Evolutionary conservation across 345 rosid genomes (phyloP), one percentile per base, ranked within the genome.

Genomic region (Eucalyptus lansdowneana): DNA sequence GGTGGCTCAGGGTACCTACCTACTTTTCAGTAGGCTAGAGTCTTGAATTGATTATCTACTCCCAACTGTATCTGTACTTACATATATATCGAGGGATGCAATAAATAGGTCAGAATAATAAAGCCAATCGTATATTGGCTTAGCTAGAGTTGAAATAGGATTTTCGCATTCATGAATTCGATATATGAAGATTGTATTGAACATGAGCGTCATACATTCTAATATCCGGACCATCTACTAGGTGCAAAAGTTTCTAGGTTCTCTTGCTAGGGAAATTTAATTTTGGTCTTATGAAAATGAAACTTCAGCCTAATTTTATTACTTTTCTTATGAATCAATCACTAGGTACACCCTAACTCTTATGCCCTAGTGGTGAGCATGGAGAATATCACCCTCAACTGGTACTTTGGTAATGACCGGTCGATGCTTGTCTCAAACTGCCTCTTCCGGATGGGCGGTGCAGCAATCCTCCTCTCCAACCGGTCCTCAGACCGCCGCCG

Each of bases 281-380:
- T 65, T 65, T 65, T 65, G 76, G 76, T 65, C 76, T n/a, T 14
- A 14, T 15, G 76, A 42, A 49, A 83, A 44, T 49, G 15, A 81
- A 81, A 22, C 50, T 9, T 5, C 8, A 5, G 86, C 27, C 29
- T 81, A 81, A 42, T 42, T 45, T 81, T 27, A 81, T 40, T 42
- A 21, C 34, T 85, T 83, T 17, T 85, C 53, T 85, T 50, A 24
- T 85, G 56, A 50, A 49, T 50, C 54, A 65, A 65, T n/a, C 76
- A n/a, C 54, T 90, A 95, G 94, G 96, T 91, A 80, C 91, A 93
- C 9, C 92, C 92, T 14, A 91, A 92, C 89, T 87, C 96, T 21
- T 95, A 94, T 88, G 97, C 96, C 27, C 89, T 95, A 62, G 96
- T 95, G 21, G 90, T 95, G 6, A 95, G 96, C 90, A 94, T 93